A percentile compares a stretch with the other conserved stretches of the same genome.
phyloP scores from a whole-genome alignment of 139 green algal genomes.

The Closterium sp. region DNA sequence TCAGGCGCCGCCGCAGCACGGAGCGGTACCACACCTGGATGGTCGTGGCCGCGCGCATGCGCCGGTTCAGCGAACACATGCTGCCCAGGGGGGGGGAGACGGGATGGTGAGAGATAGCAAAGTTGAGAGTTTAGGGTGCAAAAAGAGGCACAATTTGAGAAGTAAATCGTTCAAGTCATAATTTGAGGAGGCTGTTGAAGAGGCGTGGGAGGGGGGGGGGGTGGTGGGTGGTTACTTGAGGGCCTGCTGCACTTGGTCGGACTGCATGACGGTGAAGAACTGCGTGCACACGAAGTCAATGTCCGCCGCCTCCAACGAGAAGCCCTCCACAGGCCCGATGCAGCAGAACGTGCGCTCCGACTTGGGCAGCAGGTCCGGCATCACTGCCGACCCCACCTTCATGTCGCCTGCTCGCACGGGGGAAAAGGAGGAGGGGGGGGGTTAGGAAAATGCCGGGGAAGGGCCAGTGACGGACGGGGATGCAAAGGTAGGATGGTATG shows the following conservation, averaged over 20 bases:
- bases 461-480: no score
- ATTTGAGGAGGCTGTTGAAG: no score
- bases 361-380: conserved; percentile 21
- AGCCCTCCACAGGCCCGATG: conserved; percentile 33
- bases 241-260: conserved; percentile 18
- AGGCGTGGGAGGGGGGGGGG: not conserved
- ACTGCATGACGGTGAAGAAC: conserved; percentile 27
- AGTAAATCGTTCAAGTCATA: no score
- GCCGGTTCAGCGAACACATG: not conserved
- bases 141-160: no score
- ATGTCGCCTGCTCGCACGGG: conserved; percentile 9
- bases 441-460: no score
- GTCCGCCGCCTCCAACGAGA: conserved; percentile 33
- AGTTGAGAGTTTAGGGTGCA: no score
- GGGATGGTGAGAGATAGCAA: no score
- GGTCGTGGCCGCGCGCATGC: not conserved
- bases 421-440: no score
- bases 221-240: conserved; percentile 12
- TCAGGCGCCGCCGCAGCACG: not conserved
- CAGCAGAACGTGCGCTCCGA: conserved; percentile 24
- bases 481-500: not conserved
- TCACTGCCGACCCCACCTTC: not conserved
- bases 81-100: not conserved
- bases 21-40: conserved; percentile 7
- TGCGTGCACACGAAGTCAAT: conserved; percentile 37